phyloP scores from a whole-genome alignment of 768 basidiomycete genomes.

The Leccinum imitatum region DNA sequence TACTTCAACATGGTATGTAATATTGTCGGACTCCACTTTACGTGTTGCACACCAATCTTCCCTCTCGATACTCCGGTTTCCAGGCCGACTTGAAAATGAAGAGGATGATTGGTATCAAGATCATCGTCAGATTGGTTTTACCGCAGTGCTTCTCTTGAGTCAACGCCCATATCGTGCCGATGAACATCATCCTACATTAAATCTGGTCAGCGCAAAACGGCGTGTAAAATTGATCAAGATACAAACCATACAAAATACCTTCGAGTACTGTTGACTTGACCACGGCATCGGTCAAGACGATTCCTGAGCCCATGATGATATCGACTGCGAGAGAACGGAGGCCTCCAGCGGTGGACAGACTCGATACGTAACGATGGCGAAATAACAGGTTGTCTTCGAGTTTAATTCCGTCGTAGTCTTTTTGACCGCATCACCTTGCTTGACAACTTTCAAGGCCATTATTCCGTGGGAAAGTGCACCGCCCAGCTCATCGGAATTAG shows the following conservation, averaged over 20 bases:
- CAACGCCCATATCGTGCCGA: background rate
- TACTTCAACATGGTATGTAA: background rate
- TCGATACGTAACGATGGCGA: background rate
- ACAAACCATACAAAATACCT: conserved; percentile 3
- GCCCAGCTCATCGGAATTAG: too few relatives aligned
- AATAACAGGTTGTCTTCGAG: background rate
- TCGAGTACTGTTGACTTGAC: background rate
- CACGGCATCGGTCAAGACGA: background rate
- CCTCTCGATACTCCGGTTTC: background rate
- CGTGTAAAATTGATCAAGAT: background rate
- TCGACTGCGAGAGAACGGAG: background rate
- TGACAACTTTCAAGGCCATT: too few relatives aligned
- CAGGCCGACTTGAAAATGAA: background rate
- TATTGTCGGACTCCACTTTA: background rate
- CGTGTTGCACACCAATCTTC: background rate
- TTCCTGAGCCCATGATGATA: background rate
- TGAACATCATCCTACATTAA: background rate
- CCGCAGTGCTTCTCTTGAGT: background rate
- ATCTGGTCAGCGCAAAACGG: background rate
- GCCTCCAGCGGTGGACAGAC: background rate
- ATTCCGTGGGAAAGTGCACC: too few relatives aligned
- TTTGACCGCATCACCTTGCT: too few relatives aligned
- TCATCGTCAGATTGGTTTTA: background rate
- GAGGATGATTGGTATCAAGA: background rate
- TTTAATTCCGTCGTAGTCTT: background rate